These are phyloP conservation scores for Venturia pyrina DNA, from an alignment of 2,329 filamentous ascomycete genomes.

Conservation along the genomic window DNA sequence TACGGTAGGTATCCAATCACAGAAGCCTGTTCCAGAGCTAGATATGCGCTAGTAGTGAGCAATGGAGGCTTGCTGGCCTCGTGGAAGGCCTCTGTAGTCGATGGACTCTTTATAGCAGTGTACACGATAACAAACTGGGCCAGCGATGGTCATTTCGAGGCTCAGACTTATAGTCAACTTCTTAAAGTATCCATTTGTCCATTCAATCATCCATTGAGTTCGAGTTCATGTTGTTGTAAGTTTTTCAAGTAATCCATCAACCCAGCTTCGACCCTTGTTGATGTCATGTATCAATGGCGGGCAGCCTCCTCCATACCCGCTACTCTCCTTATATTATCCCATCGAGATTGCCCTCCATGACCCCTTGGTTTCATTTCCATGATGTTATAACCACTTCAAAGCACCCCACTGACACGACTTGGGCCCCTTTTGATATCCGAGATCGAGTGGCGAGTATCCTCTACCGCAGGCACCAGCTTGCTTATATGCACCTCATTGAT, in stretches of 20 bases:
- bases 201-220: background rate
- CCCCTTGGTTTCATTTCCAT: background rate
- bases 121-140: background rate
- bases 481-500: background rate
- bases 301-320: no score
- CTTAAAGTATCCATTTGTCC: background rate
- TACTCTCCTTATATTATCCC: no score
- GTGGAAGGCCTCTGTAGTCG: background rate
- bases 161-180: background rate
- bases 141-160: background rate
- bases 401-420: background rate
- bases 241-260: background rate
- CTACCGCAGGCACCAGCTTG: background rate
- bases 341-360: background rate
- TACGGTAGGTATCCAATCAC: background rate
- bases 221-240: background rate
- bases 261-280: background rate
- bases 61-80: background rate
- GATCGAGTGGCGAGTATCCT: background rate
- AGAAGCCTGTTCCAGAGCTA: background rate
- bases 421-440: background rate
- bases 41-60: background rate
- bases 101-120: background rate
- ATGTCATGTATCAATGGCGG: no score
- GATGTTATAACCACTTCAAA: background rate